Evolutionary conservation across 2,329 filamentous ascomycete species (phyloP), one percentile per base, ranked within the genome.

Genomic region (Salinomyces thailandicus): DNA sequence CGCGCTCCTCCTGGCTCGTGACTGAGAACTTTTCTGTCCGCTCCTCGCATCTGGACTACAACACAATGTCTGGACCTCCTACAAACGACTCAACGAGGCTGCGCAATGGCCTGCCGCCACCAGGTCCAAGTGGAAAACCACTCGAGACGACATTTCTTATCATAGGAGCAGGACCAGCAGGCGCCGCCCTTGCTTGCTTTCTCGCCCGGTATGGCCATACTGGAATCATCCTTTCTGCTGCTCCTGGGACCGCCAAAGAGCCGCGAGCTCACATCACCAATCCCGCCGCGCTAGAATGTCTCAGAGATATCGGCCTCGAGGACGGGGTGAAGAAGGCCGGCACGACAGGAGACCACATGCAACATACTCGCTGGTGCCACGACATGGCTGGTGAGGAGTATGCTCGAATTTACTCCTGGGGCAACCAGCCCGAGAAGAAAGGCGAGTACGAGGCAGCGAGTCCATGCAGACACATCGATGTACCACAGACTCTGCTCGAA

Each of bases 211-310:
- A 58, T 43, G 50, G 49, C 2, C 51, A 71, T 3, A 68, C 57
- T 18, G 75, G 75, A 1, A 62, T 77, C 30, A 65, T 77, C 43
- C 61, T 79, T 34, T 64, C 65, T 5, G 50, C 62, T 2, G 63
- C 67, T 0, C 53, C 69, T 0, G 63, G 66, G 3, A 73, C 67
- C 1, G 71, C 73, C 1, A 59, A 71, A 38, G 75, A 72, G 1
- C 75, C 75, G 1, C 60, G 75, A 17, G 74, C 73, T 0, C 74
- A 78, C 49, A 73, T 77, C 38, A 75, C 69, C 29, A 79, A 77
- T 49, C 70, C 69, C 53, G 72, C 71, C 0, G 71, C 71, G 0
- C 50, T 72, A 13, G 75, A 68, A 52, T 66, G 62, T 47, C 52
- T 68, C 6, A 58, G 64, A 18, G 64, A 67, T 41, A 63, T 67